Conservation (phyloP, 169 alveolate species). For the Fabrea salina region DNA sequence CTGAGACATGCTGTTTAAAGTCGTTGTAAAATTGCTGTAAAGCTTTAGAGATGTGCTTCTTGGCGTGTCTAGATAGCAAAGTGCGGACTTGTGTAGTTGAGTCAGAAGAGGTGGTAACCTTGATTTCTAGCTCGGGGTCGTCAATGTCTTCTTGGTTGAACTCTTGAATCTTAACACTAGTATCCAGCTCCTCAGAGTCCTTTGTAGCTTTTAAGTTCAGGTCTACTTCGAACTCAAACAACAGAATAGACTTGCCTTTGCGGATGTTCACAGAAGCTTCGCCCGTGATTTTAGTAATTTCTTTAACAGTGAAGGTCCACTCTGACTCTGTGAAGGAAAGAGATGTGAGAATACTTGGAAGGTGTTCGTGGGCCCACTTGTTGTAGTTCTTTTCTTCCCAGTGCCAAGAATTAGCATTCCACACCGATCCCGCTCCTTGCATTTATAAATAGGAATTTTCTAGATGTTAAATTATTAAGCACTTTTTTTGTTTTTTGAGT, state of each 20-base stretch:
- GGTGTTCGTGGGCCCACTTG: conserved; percentile 28
- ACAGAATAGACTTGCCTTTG: conserved; percentile 44
- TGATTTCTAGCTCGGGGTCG: background rate
- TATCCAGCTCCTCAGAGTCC: conserved; percentile 27
- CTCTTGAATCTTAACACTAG: conserved; percentile 27
- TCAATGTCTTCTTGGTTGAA: conserved; percentile 39
- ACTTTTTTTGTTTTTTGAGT: background rate
- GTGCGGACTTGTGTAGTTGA: background rate
- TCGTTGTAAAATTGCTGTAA: background rate
- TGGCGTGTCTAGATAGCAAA: background rate
- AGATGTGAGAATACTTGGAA: conserved; percentile 16
- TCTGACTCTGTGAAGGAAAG: conserved; percentile 11
- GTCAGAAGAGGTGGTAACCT: background rate
- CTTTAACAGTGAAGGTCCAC: conserved; percentile 31
- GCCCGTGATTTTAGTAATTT: conserved; percentile 39
- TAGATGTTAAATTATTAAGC: too few species aligned
- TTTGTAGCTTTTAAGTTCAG: conserved; percentile 28
- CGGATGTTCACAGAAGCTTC: conserved; percentile 48
- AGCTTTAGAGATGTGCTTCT: background rate
- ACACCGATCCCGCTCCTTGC: conserved; percentile 60
- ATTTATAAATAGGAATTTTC: too few species aligned
- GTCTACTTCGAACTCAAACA: conserved; percentile 42
- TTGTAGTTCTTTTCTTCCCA: conserved; percentile 63
- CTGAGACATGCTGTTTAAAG: background rate
- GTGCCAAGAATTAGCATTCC: conserved; percentile 59